phyloP scores from a whole-genome alignment of 2,329 filamentous ascomycete species.

The Claviceps citrina region DNA sequence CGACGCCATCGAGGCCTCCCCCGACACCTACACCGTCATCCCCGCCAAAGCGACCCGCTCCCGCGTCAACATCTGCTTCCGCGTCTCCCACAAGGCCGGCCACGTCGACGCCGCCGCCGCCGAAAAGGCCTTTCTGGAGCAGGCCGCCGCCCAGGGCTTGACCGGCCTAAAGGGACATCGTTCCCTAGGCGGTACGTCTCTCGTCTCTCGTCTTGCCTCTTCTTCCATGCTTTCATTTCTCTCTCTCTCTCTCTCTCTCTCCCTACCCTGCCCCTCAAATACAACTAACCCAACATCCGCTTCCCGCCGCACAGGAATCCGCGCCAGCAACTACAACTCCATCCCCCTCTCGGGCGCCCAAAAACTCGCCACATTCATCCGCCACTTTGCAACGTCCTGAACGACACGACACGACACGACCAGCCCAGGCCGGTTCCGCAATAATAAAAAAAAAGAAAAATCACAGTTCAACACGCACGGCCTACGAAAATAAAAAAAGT shows the following conservation, averaged over 20 bases:
- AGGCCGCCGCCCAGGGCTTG: slow-evolving; percentile 51
- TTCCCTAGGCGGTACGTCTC: slow-evolving; percentile 59
- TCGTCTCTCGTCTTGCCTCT: background rate
- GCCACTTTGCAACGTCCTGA: background rate
- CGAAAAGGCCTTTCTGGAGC: slow-evolving; percentile 68
- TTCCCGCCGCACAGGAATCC: background rate
- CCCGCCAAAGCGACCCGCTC: slow-evolving; percentile 63
- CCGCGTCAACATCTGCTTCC: slow-evolving; percentile 92
- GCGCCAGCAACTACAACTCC: slow-evolving; percentile 6
- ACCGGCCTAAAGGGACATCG: slow-evolving; percentile 80
- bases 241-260: no score
- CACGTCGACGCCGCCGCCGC: slow-evolving; percentile 51
- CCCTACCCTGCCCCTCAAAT: no score
- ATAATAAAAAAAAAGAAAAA: no score
- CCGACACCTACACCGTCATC: slow-evolving; percentile 49
- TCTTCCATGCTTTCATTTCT: no score
- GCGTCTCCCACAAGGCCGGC: slow-evolving; percentile 43
- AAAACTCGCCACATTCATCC: slow-evolving; percentile 5
- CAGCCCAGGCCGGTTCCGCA: no score
- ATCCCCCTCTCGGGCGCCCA: slow-evolving; percentile 2
- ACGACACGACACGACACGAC: no score
- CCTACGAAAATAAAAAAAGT: no score
- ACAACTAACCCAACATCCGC: no score
- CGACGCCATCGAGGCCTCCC: background rate
- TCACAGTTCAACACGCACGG: no score